These are phyloP conservation scores for Ophiostoma sp. DNA, from an alignment of 2,329 filamentous ascomycete genomes.

Conservation along the genomic window DNA sequence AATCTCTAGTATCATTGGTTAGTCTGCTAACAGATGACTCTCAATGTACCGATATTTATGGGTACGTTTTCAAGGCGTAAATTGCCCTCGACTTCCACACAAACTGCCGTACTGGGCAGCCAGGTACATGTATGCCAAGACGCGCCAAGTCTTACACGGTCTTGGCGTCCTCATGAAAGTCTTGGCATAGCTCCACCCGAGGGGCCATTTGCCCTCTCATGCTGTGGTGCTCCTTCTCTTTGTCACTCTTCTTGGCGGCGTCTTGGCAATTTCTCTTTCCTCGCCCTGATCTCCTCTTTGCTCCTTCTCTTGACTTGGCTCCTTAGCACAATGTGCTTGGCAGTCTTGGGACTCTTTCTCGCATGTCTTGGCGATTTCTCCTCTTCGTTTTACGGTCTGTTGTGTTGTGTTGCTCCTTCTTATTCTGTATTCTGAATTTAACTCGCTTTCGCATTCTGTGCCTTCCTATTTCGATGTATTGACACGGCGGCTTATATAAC, in stretches of 20 bases:
- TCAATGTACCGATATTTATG: slow-evolving; percentile 7
- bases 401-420: neutral
- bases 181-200: slow-evolving; percentile 27
- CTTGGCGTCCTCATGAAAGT: slow-evolving; percentile 25
- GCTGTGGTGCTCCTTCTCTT: slow-evolving; percentile 3
- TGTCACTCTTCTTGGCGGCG: slow-evolving; percentile 11
- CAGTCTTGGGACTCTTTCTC: neutral
- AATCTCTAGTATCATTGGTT: slow-evolving; percentile 19
- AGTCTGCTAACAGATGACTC: too few species aligned
- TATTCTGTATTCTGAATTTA: neutral
- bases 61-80: neutral
- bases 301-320: neutral
- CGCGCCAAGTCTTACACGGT: slow-evolving; percentile 30
- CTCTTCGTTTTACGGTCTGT: neutral
- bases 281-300: slow-evolving; percentile 13
- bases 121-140: slow-evolving; percentile 26
- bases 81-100: neutral
- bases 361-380: neutral
- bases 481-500: neutral
- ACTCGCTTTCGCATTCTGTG: neutral
- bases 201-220: slow-evolving; percentile 9
- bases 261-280: slow-evolving; percentile 11
- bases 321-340: slow-evolving; percentile 5
- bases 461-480: neutral
- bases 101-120: neutral